Percentiles rank a stretch among this genome's conserved stretches.
phyloP scores from a whole-genome alignment of 2,329 filamentous ascomycete genomes.

The Helminthosporium solani region DNA sequence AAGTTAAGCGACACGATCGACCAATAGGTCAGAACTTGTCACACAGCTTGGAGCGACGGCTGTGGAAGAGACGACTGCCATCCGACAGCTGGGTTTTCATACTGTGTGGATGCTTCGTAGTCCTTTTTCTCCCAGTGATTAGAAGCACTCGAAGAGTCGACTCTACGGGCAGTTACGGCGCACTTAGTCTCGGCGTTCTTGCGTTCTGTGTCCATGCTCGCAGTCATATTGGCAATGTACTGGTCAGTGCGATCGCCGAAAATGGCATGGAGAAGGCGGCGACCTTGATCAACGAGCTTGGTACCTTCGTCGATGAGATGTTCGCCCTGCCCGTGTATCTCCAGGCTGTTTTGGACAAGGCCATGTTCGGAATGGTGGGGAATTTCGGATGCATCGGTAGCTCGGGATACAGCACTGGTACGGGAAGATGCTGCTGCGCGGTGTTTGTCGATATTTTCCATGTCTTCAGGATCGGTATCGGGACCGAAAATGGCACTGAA shows the following conservation, averaged over 20 bases:
- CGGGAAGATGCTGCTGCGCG: too few relatives aligned
- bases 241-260: conserved; percentile 3
- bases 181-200: neutral
- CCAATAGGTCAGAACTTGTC: too few relatives aligned
- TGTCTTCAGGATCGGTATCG: too few relatives aligned
- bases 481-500: neutral
- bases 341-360: conserved; percentile 1
- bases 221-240: neutral
- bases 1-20: too few relatives aligned
- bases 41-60: too few relatives aligned
- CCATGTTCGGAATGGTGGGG: neutral
- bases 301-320: neutral
- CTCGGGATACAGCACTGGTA: too few relatives aligned
- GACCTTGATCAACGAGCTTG: neutral
- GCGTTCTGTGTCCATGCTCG: neutral
- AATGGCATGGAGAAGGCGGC: neutral
- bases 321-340: neutral
- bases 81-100: too few relatives aligned
- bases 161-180: neutral
- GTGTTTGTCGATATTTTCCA: too few relatives aligned
- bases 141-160: too few relatives aligned
- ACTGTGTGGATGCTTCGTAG: too few relatives aligned
- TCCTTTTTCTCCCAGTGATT: too few relatives aligned
- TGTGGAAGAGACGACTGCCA: too few relatives aligned
- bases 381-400: neutral